phyloP scores from a whole-genome alignment of 2,329 filamentous ascomycete genomes.

The Cladorrhinum sp. region DNA sequence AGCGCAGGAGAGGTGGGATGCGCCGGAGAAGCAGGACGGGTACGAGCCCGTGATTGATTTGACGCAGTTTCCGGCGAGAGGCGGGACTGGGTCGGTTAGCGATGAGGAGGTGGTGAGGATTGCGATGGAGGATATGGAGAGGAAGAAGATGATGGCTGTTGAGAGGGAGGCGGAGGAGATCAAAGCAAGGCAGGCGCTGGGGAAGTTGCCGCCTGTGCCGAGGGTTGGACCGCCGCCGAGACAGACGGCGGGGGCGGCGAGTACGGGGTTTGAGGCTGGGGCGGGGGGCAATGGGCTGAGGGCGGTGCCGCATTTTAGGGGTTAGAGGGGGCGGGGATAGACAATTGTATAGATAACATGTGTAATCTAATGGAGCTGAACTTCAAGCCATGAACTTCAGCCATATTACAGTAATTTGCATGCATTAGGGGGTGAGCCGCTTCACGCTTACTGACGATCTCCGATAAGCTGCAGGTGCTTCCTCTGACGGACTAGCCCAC shows the following conservation, averaged over 20 bases:
- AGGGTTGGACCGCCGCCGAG: slow-evolving; percentile 14
- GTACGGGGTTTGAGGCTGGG: slow-evolving; percentile 15
- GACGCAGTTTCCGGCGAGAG: not conserved
- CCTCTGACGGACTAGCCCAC: too few species aligned
- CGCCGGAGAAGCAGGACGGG: not conserved
- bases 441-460: too few species aligned
- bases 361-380: too few species aligned
- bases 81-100: not conserved
- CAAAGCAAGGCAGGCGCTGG: slow-evolving; percentile 13
- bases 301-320: slow-evolving; percentile 15
- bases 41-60: slow-evolving; percentile 3
- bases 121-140: slow-evolving; percentile 13
- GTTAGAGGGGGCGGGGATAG: not conserved
- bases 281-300: slow-evolving; percentile 12
- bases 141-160: slow-evolving; percentile 6
- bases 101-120: slow-evolving; percentile 11
- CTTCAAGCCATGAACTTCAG: too few species aligned
- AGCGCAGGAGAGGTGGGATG: slow-evolving; percentile 11
- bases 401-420: too few species aligned
- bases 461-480: too few species aligned
- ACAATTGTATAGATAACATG: not conserved
- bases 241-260: not conserved
- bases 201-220: slow-evolving; percentile 13
- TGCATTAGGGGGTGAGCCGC: too few species aligned
- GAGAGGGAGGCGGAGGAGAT: slow-evolving; percentile 15